A percentile compares a stretch with the other conserved stretches of the same genome.
Evolutionary conservation across 2,329 filamentous ascomycete genomes (phyloP).

Genomic region (Aspergillaceae sp.): DNA sequence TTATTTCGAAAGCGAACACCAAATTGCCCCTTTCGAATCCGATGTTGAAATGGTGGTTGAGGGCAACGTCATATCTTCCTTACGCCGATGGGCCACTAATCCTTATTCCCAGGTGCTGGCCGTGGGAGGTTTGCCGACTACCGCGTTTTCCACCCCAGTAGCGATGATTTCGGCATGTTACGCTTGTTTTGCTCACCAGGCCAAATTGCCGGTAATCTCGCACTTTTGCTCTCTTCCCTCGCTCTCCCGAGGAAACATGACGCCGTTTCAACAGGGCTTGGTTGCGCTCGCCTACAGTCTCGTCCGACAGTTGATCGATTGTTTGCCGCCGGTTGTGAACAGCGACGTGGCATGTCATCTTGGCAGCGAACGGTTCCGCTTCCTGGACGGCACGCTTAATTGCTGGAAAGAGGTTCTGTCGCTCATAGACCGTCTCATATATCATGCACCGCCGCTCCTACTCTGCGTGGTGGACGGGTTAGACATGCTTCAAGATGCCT

Average conservation of each 20-base stretch:
- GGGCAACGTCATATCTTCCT: conserved; percentile 16
- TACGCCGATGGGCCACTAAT: conserved; percentile 29
- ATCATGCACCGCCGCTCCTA: conserved; percentile 28
- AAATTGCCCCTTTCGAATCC: conserved; percentile 21
- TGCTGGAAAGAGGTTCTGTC: conserved; percentile 30
- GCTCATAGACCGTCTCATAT: conserved; percentile 27
- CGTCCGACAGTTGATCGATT: conserved; percentile 31
- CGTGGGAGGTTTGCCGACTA: conserved; percentile 22
- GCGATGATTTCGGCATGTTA: conserved; percentile 28
- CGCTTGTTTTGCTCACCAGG: conserved; percentile 21
- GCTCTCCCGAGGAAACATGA: conserved; percentile 14
- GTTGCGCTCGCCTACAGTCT: conserved; percentile 32
- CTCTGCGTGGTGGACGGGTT: conserved; percentile 30
- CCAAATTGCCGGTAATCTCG: conserved; percentile 25
- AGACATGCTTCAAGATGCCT: conserved; percentile 24
- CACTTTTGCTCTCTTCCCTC: conserved; percentile 28
- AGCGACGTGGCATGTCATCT: conserved; percentile 26
- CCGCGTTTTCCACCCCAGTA: conserved; percentile 18
- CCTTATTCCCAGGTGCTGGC: conserved; percentile 25
- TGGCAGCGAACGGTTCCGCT: conserved; percentile 27
- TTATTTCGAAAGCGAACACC: conserved; percentile 29
- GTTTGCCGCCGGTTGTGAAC: conserved; percentile 27
- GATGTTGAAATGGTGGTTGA: conserved; percentile 21
- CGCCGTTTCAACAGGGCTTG: conserved; percentile 21
- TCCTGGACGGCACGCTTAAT: conserved; percentile 25